Base-by-base conservation (phyloP, 1,284 basidiomycete genomes). In the Naganishia sp. region DNA sequence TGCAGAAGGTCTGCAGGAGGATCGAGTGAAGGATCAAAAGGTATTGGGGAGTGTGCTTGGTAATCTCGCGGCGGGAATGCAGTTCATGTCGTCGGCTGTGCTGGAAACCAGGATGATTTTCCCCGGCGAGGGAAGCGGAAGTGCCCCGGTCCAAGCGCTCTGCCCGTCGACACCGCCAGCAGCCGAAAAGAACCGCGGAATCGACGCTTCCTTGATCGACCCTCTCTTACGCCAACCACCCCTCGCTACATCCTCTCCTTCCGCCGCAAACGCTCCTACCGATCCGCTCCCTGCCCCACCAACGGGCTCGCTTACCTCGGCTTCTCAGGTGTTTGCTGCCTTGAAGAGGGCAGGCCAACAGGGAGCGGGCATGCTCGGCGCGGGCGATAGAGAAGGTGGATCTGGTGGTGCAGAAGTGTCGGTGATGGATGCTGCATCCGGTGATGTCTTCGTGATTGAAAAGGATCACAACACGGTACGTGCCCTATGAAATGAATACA, bases 41-140 rank as follows among this genome's bases (percentile, higher is more conserved):
- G 55, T 56, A 31, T 4, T 56, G 13, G 55, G 55, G 18, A 56
- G 25, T 16, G 55, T 31, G 6, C 9, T 56, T 18, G 55, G 55
- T 13, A 56, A 18, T 6, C 4, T 56, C n/a, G 6, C 55, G 43
- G 28, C 42, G 2, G 55, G 55, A 3, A 45, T 56, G 23, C 21
- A 31, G 10, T 45, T 44, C 5, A 7, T 56, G 6, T 56, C 55
- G 1, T 13, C 55, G 5, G 42, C 55, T 28, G 55, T 56, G 6
- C 9, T 56, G 42, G 42, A 56, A 28, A 56, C 55, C 2, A 11
- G 49, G 23, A 52, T 23, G n/a, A 21, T 52, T 16, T 52, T 28
- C 25, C 49, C 49, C 7, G 31, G 21, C 49, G 49, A 52, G 16
- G 42, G 42, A 43, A 43, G 42, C 42, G 42, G 42, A 43, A 43